Evolutionary conservation across 148 eudicot species (phyloP), one percentile per base, ranked within the genome.

Genomic region (Rhododendron williamsianum): DNA sequence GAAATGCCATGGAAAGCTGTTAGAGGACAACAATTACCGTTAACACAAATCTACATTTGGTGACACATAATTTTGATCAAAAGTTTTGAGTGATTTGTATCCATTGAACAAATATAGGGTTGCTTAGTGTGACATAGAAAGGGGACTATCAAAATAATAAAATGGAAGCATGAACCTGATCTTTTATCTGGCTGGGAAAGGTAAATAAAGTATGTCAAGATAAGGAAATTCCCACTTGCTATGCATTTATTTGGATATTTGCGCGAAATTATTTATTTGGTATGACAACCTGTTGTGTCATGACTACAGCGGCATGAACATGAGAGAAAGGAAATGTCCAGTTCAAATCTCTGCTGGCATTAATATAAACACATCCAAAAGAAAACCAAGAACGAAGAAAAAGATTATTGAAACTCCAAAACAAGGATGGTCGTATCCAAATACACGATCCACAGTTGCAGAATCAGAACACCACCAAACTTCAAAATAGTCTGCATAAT

Each of bases 1-100:
- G 93, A 78, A 80, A 87, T 41, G 38, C 46, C 83, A 82, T 23
- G 83, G 3, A 86, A 48, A 52, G 63, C 83, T 80, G 78, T 90
- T 86, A 90, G 83, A 63, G 69, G 41, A 46, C 38, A 21, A 65
- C 21, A 25, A 58, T 41, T 49, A 71, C 27, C 4, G 13, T n/a
- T 54, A 45, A 48, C 60, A 56, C 30, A 4, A 6, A 41, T 38
- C 74, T 9, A 76, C 58, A 52, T 35, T 60, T 15, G 8, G 33
- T 15, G 6, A 74, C 38, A 6, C 1, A 25, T 67, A 46, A 18
- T 49, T 43, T 46, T 67, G 78, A 15, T 27, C 1, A 9, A 30
- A 35, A 81, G 48, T 52, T 52, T 41, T 30, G 46, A 54, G 25
- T 35, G 46, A 30, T 8, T 33, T 58, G 46, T 51, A 15, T 48